Evolutionary conservation across 2,329 filamentous ascomycete species (phyloP), one percentile per base, ranked within the genome.

Genomic region (Sclerotinia subarctica): DNA sequence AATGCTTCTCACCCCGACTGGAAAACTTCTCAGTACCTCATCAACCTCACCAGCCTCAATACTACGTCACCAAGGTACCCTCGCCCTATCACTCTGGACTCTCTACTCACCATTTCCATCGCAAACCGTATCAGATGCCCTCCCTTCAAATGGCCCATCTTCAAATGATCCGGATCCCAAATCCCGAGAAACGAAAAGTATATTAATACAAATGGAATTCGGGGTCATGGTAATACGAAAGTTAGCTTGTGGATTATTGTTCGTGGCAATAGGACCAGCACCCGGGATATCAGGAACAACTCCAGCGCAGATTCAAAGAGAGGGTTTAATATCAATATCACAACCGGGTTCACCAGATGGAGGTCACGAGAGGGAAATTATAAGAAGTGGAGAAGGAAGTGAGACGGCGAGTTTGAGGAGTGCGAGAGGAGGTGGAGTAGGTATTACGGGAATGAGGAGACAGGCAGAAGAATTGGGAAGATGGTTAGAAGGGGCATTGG

Each of bases 1-100:
- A 67, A 82, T 88, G 69, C 81, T 90, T 56, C 84, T 85, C 58
- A 87, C 86, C 3, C 81, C 83, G 1, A 83, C 85, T 51, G 87
- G 87, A 73, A 88, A 88, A 77, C 84, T 90, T 47, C 85, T 90
- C 72, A 85, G 87, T 68, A 86, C 88, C 76, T 84, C 86, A 51
- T 86, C 85, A 63, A 78, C 82, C 2, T 80, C 85, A 56, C 80
- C 86, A 60, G 85, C 87, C 72, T 79, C 83, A 69, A 80, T 82
- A 26, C 83, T 90, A 51, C 86, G 87, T 74, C 86, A 85, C 13
- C 86, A 89, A 76, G 85, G 85, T 73, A 89, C 87, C 69, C 85
- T 89, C 69, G 87, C 87, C 53, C 85, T 86, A 68, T 87, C 84
- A 7, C 82, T 89, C 26, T 87, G 86, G 80, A 80, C 82, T 26